Conservation (phyloP, 306 rosid genomes). For the Begonia masoniana region DNA sequence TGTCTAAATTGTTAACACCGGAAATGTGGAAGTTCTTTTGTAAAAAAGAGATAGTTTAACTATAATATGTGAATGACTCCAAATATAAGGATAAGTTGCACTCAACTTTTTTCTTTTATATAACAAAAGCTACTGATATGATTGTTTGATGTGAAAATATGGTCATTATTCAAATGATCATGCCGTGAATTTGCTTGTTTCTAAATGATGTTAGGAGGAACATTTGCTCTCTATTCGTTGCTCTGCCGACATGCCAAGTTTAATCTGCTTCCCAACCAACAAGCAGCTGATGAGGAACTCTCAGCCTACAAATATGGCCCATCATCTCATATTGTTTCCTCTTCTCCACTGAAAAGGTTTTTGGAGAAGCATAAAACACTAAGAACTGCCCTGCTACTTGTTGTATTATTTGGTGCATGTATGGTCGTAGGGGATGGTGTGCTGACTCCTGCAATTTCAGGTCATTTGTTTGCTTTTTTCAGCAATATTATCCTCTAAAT, state of each 20-base stretch:
- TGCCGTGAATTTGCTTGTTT: too few relatives aligned
- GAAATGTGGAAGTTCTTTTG: too few relatives aligned
- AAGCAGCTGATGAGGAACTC: slow-evolving; percentile 88
- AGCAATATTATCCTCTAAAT: neutral
- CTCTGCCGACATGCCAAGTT: slow-evolving; percentile 82
- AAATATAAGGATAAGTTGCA: too few relatives aligned
- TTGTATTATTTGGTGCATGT: slow-evolving; percentile 71
- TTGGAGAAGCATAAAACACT: slow-evolving; percentile 69
- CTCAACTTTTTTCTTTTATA: too few relatives aligned
- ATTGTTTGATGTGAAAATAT: too few relatives aligned
- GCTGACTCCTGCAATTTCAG: slow-evolving; percentile 87
- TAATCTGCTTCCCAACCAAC: slow-evolving; percentile 77
- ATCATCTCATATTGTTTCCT: slow-evolving; percentile 31
- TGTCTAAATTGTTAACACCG: too few relatives aligned
- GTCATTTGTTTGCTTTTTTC: slow-evolving; percentile 11
- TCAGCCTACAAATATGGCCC: slow-evolving; percentile 75
- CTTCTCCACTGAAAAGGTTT: slow-evolving; percentile 57
- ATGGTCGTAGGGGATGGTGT: slow-evolving; percentile 93
- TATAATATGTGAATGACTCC: too few relatives aligned
- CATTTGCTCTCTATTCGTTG: slow-evolving; percentile 76
- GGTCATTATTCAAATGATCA: too few relatives aligned
- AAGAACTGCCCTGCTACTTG: slow-evolving; percentile 52
- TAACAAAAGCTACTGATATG: too few relatives aligned
- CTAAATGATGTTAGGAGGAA: slow-evolving; percentile 46
- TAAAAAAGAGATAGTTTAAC: too few relatives aligned